Conservation (phyloP, 345 rosid genomes). For the Linum usitatissimum region DNA sequence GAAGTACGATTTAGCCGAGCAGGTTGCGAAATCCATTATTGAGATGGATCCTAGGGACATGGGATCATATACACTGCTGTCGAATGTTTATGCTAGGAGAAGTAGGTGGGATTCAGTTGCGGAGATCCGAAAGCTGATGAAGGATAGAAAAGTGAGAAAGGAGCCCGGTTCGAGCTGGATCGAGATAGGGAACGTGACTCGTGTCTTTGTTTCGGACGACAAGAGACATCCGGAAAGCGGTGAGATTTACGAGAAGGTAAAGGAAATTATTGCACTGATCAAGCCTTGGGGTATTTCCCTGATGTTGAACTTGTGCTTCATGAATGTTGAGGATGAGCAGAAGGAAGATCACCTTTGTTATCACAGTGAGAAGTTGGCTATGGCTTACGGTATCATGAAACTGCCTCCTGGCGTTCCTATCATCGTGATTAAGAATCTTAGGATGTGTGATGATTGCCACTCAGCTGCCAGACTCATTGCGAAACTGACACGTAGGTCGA, state of each 20-base stretch:
- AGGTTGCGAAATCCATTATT: constrained; percentile 37
- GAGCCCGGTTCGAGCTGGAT: constrained; percentile 93
- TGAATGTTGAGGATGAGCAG: constrained; percentile 82
- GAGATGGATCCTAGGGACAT: constrained; percentile 53
- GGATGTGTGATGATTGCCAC: constrained; percentile 89
- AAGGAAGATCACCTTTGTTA: constrained; percentile 56
- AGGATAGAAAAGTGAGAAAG: constrained; percentile 48
- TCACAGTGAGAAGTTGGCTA: constrained; percentile 84
- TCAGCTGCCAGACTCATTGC: constrained; percentile 66
- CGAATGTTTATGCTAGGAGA: constrained; percentile 58
- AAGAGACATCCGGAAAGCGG: constrained; percentile 47
- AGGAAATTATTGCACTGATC: constrained; percentile 47
- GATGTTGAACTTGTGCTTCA: constrained; percentile 46
- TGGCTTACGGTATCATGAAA: constrained; percentile 68
- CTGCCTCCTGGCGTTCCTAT: constrained; percentile 49
- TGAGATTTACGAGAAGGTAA: constrained; percentile 46
- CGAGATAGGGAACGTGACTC: constrained; percentile 39
- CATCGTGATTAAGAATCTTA: constrained; percentile 53
- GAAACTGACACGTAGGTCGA: constrained; percentile 36
- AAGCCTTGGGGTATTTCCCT: constrained; percentile 60
- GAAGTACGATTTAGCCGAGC: constrained; percentile 46
- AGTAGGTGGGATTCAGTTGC: constrained; percentile 67
- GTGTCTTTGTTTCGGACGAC: constrained; percentile 60
- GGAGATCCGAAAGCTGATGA: constrained; percentile 53
- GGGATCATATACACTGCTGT: constrained; percentile 46